Base-by-base conservation (phyloP, 768 basidiomycete genomes). In the Kwoniella bestiolae region DNA sequence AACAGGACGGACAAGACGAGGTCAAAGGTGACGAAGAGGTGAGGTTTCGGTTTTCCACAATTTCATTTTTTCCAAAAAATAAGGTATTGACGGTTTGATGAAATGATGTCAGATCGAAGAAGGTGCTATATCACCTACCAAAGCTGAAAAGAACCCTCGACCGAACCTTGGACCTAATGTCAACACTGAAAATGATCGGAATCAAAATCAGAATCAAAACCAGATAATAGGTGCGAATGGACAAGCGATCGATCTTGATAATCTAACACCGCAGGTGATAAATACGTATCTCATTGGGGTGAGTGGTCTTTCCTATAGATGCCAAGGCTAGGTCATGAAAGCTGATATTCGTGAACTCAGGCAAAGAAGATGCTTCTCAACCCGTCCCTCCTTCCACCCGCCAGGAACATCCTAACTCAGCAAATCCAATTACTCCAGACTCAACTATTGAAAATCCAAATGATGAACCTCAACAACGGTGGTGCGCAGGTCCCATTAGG, bases 1-100 rank as follows among this genome's bases (percentile, higher is more conserved):
- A 69, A 4, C 35, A 86, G 86, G 69, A 87, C 92, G 56, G 90
- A 92, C 51, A 53, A 53, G 51, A 44, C 3, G 69, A 73, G 32
- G 58, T 46, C 18, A 53, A 65, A 44, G 41, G 65, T 11, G 89
- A 89, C 73, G 84, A 81, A 60, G 80, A 83, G 44, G 61, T 63
- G 26, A 25, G 61, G 25, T 47, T 11, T 11, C 11, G 49, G 29
- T 51, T 7, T 5, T 41, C 38, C 38, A 8, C 18, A 8, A 41
- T 18, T 41, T n/a, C n/a, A 41, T 41, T 18, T 41, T 18, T 18
- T 41, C 18, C 38, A 41, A 41, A 41, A 51, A 26, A n/a, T n/a
- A n/a, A n/a, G n/a, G n/a, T n/a, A n/a, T n/a, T n/a, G n/a, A n/a
- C n/a, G n/a, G n/a, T n/a, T n/a, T n/a, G n/a, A n/a, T n/a, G n/a